Evolutionary conservation across 306 rosid species (phyloP).

Genomic region (Cicer pinnatifidum): DNA sequence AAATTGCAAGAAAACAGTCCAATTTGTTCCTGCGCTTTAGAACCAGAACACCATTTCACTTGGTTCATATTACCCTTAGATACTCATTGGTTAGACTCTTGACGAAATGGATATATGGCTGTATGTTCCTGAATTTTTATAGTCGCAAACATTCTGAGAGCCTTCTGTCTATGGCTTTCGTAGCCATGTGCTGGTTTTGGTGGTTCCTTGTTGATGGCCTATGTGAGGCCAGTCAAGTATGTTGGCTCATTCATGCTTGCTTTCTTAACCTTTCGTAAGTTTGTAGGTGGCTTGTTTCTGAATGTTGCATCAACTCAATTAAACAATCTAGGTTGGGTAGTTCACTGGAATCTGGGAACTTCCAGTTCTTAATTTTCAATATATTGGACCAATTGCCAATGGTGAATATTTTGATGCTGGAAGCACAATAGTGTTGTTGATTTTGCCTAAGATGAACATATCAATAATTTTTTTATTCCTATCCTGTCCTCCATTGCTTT

Average conservation of each 20-base stretch:
- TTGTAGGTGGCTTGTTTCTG: constrained; percentile 8
- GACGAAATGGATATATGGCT: constrained; percentile 5
- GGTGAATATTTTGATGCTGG: constrained; percentile 16
- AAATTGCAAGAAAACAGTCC: constrained; percentile 9
- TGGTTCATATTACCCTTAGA: constrained; percentile 10
- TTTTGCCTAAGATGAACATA: constrained; percentile 19
- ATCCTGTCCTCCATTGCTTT: constrained; percentile 9
- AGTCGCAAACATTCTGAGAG: background rate
- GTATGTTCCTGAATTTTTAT: background rate
- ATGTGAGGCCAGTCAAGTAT: background rate
- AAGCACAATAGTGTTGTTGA: constrained; percentile 3
- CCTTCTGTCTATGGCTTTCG: background rate
- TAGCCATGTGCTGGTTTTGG: constrained; percentile 21
- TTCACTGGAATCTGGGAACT: constrained; percentile 4
- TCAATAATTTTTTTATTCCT: background rate
- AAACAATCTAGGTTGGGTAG: constrained; percentile 21
- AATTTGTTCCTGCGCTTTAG: constrained; percentile 11
- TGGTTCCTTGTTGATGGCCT: constrained; percentile 10
- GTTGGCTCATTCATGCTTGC: constrained; percentile 10
- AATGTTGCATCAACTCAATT: constrained; percentile 22
- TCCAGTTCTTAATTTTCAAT: constrained; percentile 14
- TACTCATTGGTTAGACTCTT: constrained; percentile 23
- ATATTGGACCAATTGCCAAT: constrained; percentile 20
- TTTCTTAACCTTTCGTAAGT: background rate
- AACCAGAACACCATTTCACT: background rate